Conservation (phyloP, 345 rosid species). For the Diplotaxis tenuifolia region DNA sequence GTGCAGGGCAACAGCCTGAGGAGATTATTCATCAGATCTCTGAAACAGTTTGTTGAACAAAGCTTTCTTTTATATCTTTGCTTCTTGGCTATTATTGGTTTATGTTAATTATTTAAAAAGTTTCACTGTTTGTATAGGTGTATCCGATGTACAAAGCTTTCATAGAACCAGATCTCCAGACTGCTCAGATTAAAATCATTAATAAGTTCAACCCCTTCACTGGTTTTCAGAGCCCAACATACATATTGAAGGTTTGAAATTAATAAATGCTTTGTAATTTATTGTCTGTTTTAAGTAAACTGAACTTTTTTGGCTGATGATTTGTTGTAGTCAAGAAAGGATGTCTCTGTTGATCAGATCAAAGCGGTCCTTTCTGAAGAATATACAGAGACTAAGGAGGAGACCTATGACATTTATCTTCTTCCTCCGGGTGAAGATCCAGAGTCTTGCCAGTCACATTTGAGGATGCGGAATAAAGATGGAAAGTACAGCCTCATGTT, state of each 20-base stretch:
- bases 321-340: slow-evolving; percentile 68
- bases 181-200: slow-evolving; percentile 85
- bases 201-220: slow-evolving; percentile 96
- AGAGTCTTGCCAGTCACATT: slow-evolving; percentile 91
- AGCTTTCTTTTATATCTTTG: neutral
- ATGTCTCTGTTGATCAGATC: slow-evolving; percentile 63
- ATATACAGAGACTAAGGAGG: slow-evolving; percentile 69
- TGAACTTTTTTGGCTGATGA: slow-evolving; percentile 17
- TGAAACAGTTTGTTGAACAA: slow-evolving; percentile 81
- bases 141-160: slow-evolving; percentile 99
- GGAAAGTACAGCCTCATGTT: slow-evolving; percentile 99
- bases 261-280: too few relatives aligned
- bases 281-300: neutral
- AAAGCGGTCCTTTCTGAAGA: slow-evolving; percentile 65
- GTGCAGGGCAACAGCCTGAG: slow-evolving; percentile 96
- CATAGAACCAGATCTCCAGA: slow-evolving; percentile 96
- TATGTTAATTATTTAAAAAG: neutral
- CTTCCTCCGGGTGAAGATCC: slow-evolving; percentile 99
- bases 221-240: slow-evolving; percentile 96
- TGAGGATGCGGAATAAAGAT: slow-evolving; percentile 98
- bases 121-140: slow-evolving; percentile 47
- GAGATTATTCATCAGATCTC: slow-evolving; percentile 97
- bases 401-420: slow-evolving; percentile 94
- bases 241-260: slow-evolving; percentile 88
- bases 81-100: slow-evolving; percentile 6